phyloP scores from a whole-genome alignment of 768 basidiomycete genomes.

The Leucocoprinus sp. region DNA sequence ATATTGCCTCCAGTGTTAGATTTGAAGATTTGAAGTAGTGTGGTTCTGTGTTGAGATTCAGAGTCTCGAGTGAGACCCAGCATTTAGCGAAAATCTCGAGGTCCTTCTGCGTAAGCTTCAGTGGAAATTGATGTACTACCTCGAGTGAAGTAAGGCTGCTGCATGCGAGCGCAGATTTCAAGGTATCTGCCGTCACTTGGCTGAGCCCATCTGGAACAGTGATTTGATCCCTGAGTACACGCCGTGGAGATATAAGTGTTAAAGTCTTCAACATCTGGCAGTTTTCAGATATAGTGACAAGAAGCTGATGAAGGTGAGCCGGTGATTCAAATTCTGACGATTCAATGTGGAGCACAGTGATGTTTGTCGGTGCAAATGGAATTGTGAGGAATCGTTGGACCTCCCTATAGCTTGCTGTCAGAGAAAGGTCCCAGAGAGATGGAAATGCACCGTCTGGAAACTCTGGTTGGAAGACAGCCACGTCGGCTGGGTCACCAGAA shows the following conservation, averaged over 20 bases:
- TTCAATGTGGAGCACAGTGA: conserved; percentile 7
- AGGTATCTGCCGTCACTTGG: conserved; percentile 17
- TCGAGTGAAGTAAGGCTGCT: conserved; percentile 23
- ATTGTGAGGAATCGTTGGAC: conserved; percentile 8
- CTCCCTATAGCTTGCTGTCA: conserved; percentile 2
- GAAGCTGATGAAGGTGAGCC: conserved; percentile 1
- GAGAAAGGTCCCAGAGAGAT: conserved; percentile 8
- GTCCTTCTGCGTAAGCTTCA: conserved; percentile 28
- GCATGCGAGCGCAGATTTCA: conserved; percentile 21
- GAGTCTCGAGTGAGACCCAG: conserved; percentile 33
- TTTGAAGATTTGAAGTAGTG: conserved; percentile 15
- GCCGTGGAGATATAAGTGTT: conserved; percentile 4
- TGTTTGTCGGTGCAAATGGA: conserved; percentile 4
- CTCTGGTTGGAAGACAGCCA: conserved; percentile 1
- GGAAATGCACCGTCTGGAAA: conserved; percentile 5
- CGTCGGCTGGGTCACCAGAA: conserved; percentile 3
- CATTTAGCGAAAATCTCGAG: conserved; percentile 32
- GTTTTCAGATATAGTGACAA: conserved; percentile 8
- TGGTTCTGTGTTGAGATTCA: conserved; percentile 35
- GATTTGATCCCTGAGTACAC: neutral
- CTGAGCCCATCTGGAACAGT: neutral
- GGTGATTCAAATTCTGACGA: conserved; percentile 1
- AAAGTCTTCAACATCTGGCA: conserved; percentile 7
- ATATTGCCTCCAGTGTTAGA: conserved; percentile 24
- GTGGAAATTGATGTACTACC: conserved; percentile 23